These are phyloP conservation scores for Xerocomellus chrysenteron DNA, from an alignment of 768 basidiomycete species.

Conservation along the genomic window DNA sequence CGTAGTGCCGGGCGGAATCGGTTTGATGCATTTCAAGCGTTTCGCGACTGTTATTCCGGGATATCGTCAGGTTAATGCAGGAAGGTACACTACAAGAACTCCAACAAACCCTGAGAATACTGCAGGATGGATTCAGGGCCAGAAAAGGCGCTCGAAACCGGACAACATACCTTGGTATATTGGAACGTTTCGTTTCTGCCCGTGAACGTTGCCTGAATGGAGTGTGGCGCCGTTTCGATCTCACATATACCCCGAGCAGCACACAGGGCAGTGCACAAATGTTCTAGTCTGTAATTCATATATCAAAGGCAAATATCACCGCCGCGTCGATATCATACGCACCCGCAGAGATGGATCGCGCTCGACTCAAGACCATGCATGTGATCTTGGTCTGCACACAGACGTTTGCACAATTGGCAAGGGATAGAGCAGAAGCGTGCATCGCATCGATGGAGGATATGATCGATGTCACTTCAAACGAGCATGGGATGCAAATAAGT, in stretches of 20 bases:
- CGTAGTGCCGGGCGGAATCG: conserved; percentile 43
- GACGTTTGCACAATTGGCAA: conserved; percentile 55
- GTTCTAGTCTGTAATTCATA: conserved; percentile 44
- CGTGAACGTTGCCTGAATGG: conserved; percentile 60
- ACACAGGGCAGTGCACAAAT: conserved; percentile 46
- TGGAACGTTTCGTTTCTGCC: conserved; percentile 61
- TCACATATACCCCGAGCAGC: conserved; percentile 50
- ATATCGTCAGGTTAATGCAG: neutral
- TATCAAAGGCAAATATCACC: neutral
- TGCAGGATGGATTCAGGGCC: conserved; percentile 13
- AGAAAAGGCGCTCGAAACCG: neutral
- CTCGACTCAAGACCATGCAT: conserved; percentile 46
- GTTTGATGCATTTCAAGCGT: conserved; percentile 48
- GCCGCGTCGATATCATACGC: neutral
- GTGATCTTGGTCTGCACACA: conserved; percentile 49
- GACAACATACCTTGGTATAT: conserved; percentile 54
- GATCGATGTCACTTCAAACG: conserved; percentile 41
- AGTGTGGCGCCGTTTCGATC: conserved; percentile 57
- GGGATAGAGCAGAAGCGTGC: conserved; percentile 50
- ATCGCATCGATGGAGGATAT: conserved; percentile 50
- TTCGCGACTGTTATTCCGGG: conserved; percentile 39
- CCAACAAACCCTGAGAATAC: conserved; percentile 53
- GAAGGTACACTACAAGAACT: neutral
- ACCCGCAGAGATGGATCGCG: conserved; percentile 60
- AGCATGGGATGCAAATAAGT: neutral